Percentiles rank a stretch among this genome's conserved stretches.
These are phyloP conservation scores for Poa annua DNA, from an alignment of 176 grass and related monocot genomes.

Conservation along the genomic window DNA sequence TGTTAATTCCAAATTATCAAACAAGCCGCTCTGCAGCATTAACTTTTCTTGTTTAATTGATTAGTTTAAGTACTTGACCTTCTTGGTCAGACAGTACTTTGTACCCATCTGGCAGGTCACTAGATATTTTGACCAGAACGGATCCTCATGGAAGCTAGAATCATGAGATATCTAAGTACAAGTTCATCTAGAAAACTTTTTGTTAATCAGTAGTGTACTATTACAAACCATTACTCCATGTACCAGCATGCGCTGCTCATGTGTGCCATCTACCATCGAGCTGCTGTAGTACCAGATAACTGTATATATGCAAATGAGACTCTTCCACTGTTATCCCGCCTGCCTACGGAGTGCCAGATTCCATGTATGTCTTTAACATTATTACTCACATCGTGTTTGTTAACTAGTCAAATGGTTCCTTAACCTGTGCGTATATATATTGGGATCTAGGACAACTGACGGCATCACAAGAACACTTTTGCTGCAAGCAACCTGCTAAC, in stretches of 20 bases:
- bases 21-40: neutral
- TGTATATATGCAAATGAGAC: neutral
- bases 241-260: slow-evolving; percentile 44
- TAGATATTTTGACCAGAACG: slow-evolving; percentile 21
- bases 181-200: neutral
- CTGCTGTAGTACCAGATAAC: neutral
- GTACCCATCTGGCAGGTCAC: neutral
- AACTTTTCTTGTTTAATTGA: neutral
- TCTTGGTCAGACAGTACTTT: slow-evolving; percentile 24
- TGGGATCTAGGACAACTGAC: slow-evolving; percentile 39
- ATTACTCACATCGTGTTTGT: neutral
- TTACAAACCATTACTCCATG: slow-evolving; percentile 32
- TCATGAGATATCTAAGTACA: slow-evolving; percentile 38
- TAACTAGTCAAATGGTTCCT: slow-evolving; percentile 31
- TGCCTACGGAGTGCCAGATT: neutral
- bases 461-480: slow-evolving; percentile 30
- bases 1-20: neutral
- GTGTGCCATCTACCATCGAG: slow-evolving; percentile 17
- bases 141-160: slow-evolving; percentile 28
- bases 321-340: neutral
- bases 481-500: slow-evolving; percentile 35
- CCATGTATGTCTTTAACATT: neutral
- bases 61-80: slow-evolving; percentile 37
- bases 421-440: slow-evolving; percentile 6
- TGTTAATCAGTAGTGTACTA: neutral